Percentiles rank a stretch among this genome's conserved stretches.
Conservation (phyloP, 805 yeast genomes). For the Naumovozyma castellii region DNA sequence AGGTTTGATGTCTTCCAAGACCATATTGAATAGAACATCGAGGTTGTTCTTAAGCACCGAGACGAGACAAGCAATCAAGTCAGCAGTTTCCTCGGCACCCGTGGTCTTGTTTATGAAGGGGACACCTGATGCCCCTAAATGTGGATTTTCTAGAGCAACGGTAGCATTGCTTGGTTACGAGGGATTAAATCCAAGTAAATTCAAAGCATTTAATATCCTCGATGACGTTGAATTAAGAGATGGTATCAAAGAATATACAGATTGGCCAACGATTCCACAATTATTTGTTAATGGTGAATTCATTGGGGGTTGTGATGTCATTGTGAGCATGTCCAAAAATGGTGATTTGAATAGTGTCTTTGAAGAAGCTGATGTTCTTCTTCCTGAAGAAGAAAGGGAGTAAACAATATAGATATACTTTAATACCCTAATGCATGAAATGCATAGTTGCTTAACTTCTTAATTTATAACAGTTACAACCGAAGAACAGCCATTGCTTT, state of each 20-base stretch:
- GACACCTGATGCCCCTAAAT: slow-evolving; percentile 93
- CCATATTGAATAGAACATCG: slow-evolving; percentile 20
- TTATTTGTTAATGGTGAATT: slow-evolving; percentile 84
- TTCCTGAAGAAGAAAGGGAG: slow-evolving; percentile 57
- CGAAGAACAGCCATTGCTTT: too few relatives aligned
- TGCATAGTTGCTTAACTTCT: too few relatives aligned
- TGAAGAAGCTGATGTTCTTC: slow-evolving; percentile 67
- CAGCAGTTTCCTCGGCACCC: slow-evolving; percentile 80
- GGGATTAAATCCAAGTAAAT: slow-evolving; percentile 92
- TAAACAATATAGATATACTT: too few relatives aligned
- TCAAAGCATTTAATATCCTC: slow-evolving; percentile 93
- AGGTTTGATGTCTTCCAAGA: background rate
- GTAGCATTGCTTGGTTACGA: slow-evolving; percentile 89
- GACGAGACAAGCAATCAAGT: slow-evolving; percentile 72
- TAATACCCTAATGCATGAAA: too few relatives aligned
- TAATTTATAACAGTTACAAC: too few relatives aligned
- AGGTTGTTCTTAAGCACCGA: slow-evolving; percentile 54
- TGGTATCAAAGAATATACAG: slow-evolving; percentile 89
- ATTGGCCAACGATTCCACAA: slow-evolving; percentile 99
- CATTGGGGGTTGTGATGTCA: slow-evolving; percentile 94
- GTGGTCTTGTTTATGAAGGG: slow-evolving; percentile 98
- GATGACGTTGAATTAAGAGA: slow-evolving; percentile 91
- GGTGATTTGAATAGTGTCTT: slow-evolving; percentile 87
- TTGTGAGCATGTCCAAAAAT: slow-evolving; percentile 77
- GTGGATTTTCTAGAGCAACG: slow-evolving; percentile 95